Base-by-base conservation (phyloP, 805 yeast species). In the Wickerhamiella alocasiicola region DNA sequence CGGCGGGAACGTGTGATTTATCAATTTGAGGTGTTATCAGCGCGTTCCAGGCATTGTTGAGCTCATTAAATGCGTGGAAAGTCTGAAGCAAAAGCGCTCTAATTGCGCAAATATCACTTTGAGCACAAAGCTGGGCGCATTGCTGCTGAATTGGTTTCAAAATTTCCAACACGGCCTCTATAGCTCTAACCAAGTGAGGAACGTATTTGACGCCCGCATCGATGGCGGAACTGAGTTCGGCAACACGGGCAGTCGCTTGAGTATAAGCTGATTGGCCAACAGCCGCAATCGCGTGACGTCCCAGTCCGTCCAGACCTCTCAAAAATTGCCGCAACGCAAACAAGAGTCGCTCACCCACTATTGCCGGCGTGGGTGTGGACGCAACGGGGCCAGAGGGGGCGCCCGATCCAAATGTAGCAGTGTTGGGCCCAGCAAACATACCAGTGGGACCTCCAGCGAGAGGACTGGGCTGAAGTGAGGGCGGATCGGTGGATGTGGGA, bases 21-120 rank as follows among this genome's bases (percentile, higher is more conserved):
- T 42, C 48, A 57, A 34, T 19, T 27, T 24, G 34, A 7, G 31
- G 17, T 4, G 37, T 23, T 15, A 21, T 31, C 37, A 39, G 30
- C n/a, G 37, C 53, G 37, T 60, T 64, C 66, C 76, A 77, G 0
- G 85, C 81, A 55, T 81, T 81, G 49, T 66, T 68, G 38, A 81
- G 61, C 55, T 81, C 91, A 42, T 71, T 69, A 46, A 79, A 71
- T 0, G 81, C 69, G 25, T 81, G 78, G 51, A 70, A 70, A 6
- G 76, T 50, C 5, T 77, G 68, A 56, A 79, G 60, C 45, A 76
- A 68, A 33, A 79, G 65, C 67, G 77, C 68, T 46, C 88, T 61
- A 9, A 78, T 65, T 51, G 76, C 77, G 46, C 80, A 71, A 12
- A 76, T 65, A 54, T 37, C 41, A 21, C 24, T 16, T 15, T 30